Conservation (phyloP, 352 stramenopile species). For the Aphanomyces cochlioides region DNA sequence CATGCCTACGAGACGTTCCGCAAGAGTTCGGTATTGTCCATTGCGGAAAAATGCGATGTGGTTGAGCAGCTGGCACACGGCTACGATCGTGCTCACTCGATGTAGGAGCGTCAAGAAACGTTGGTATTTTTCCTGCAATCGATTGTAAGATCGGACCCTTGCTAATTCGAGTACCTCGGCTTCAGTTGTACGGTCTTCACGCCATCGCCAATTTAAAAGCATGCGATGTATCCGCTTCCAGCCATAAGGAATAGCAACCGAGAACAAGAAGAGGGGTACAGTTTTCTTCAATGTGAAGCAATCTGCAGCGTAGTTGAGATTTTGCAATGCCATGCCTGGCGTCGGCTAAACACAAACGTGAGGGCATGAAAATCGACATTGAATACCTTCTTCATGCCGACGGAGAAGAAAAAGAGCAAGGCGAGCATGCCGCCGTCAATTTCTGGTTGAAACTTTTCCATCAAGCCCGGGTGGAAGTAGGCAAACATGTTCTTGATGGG, state of each 20-base stretch:
- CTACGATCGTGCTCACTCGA: constrained; percentile 62
- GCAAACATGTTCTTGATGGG: constrained; percentile 76
- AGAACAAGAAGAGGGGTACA: constrained; percentile 59
- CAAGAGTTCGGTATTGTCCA: constrained; percentile 64
- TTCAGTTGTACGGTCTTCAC: constrained; percentile 23
- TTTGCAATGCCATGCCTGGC: constrained; percentile 81
- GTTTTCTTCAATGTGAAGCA: constrained; percentile 51
- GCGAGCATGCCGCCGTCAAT: constrained; percentile 55
- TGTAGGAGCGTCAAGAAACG: constrained; percentile 55
- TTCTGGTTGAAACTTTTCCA: constrained; percentile 67
- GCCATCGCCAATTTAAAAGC: constrained; percentile 24
- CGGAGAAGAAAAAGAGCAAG: constrained; percentile 63
- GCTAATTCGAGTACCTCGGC: constrained; percentile 15
- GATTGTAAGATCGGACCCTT: not conserved
- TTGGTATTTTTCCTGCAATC: constrained; percentile 23
- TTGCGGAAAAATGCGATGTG: constrained; percentile 69
- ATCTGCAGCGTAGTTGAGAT: constrained; percentile 54
- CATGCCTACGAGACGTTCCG: constrained; percentile 63
- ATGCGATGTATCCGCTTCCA: constrained; percentile 63
- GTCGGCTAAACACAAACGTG: constrained; percentile 44
- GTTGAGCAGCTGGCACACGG: constrained; percentile 66
- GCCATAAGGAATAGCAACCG: constrained; percentile 61
- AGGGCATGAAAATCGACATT: not conserved
- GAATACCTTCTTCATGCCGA: constrained; percentile 54
- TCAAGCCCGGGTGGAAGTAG: constrained; percentile 62